These are phyloP conservation scores for Nepenthes alata DNA, from an alignment of 179 eudicot genomes.

Conservation along the genomic window DNA sequence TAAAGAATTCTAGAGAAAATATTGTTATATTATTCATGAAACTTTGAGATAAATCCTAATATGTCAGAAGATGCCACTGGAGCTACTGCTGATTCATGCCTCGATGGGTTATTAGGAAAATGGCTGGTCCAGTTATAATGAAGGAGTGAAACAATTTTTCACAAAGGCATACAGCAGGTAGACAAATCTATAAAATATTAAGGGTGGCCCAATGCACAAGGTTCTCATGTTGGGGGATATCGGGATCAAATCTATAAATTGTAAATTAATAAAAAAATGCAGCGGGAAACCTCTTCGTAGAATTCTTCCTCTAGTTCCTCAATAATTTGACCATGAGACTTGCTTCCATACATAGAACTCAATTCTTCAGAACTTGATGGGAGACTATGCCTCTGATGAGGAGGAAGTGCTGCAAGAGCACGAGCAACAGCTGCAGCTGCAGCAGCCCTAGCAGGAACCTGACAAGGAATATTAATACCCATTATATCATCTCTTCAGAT, in stretches of 20 bases:
- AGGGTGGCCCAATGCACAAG: too few relatives aligned
- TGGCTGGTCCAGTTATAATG: too few relatives aligned
- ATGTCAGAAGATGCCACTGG: too few relatives aligned
- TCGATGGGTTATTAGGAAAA: too few relatives aligned
- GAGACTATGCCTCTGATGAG: slow-evolving; percentile 71
- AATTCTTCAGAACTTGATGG: slow-evolving; percentile 77
- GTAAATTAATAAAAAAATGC: slow-evolving; percentile 2
- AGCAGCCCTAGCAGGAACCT: slow-evolving; percentile 98
- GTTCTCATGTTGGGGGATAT: too few relatives aligned
- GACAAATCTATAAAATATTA: too few relatives aligned
- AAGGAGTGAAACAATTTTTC: too few relatives aligned
- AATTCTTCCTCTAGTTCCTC: slow-evolving; percentile 84
- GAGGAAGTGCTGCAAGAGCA: slow-evolving; percentile 81
- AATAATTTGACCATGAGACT: slow-evolving; percentile 37
- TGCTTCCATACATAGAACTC: slow-evolving; percentile 78
- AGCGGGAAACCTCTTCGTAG: slow-evolving; percentile 69
- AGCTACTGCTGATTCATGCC: too few relatives aligned
- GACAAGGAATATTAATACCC: background rate
- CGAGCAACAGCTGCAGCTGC: slow-evolving; percentile 99
- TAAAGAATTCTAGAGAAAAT: too few relatives aligned
- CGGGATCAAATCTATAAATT: background rate
- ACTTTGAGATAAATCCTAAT: too few relatives aligned
- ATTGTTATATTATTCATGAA: too few relatives aligned
- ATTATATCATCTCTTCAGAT: background rate
- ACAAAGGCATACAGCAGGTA: too few relatives aligned